Evolutionary conservation across 768 basidiomycete species (phyloP), one percentile per base, ranked within the genome.

Genomic region (Rhizopogon sp.): DNA sequence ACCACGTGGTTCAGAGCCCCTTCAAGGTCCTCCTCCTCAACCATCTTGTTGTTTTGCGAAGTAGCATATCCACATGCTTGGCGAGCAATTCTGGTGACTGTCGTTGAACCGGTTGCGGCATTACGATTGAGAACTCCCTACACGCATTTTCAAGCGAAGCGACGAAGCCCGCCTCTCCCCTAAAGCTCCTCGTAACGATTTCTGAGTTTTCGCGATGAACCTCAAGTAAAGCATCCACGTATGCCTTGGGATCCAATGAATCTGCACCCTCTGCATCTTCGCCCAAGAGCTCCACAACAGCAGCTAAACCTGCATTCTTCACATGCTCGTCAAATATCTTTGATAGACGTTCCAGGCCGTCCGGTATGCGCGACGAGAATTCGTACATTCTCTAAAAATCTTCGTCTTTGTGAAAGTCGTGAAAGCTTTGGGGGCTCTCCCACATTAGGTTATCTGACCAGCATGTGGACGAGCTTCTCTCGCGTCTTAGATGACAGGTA

Each of bases 261-360:
- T 88, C 84, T 3, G 80, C 77, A 45, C 72, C 69, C 29, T 75
- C 79, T n/a, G 70, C 66, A 43, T 84, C 86, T 43, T 78, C 79
- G 50, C 81, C 74, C 9, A 76, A 76, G 29, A 87, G 69, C 66
- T 87, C 90, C 45, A 86, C 82, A 25, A 98, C 88, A 1, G 92
- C 88, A 28, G 82, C 81, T 56, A 91, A 69, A 29, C 96, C 96
- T 13, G 90, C 84, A 64, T 84, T 83, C 80, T 96, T 97, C 66
- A 98, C 96, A 69, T 97, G 94, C 60, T 90, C 87, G 73, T 95
- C 95, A 65, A 98, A 99, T 65, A 83, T 87, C 77, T 89, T 90
- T 64, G 93, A 82, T 52, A 98, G 72, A 0, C 93, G 93, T 62
- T 96, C 92, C 55, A 98, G 76, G 6, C 95, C 96, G 61, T 92